Percentiles rank a stretch among this genome's conserved stretches.
Evolutionary conservation across 495 filamentous ascomycete genomes (phyloP).

Genomic region (Sporormia fimetaria): DNA sequence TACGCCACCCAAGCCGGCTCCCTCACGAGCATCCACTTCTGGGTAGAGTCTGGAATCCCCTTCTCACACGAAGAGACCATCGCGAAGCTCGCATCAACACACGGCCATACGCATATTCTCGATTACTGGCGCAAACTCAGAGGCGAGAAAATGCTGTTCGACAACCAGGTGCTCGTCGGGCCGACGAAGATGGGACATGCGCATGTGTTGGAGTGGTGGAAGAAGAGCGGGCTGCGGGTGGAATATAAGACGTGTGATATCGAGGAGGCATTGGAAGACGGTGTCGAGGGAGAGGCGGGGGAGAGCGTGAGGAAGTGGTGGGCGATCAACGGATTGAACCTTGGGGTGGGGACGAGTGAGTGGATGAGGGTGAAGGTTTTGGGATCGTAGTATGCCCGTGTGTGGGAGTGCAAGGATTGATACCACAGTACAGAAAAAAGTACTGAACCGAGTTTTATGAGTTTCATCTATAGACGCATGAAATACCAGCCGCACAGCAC

Average conservation of each 20-base stretch:
- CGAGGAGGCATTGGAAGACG: conserved; percentile 86
- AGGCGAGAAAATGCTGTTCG: conserved; percentile 74
- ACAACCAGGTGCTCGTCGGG: conserved; percentile 77
- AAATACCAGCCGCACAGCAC: no score
- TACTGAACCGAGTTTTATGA: no score
- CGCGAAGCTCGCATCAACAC: conserved; percentile 67
- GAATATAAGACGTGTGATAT: conserved; percentile 95
- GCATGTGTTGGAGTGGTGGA: conserved; percentile 87
- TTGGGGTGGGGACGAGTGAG: conserved; percentile 76
- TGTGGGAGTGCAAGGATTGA: no score
- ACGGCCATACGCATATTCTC: conserved; percentile 78
- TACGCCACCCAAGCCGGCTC: conserved; percentile 70
- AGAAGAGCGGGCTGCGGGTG: conserved; percentile 57
- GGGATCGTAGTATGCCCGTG: conserved; percentile 8
- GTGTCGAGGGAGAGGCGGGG: conserved; percentile 37
- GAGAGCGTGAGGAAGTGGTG: conserved; percentile 72
- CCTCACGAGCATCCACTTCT: conserved; percentile 63
- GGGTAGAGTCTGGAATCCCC: conserved; percentile 64
- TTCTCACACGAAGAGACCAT: conserved; percentile 64
- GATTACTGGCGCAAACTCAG: conserved; percentile 68
- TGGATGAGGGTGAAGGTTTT: conserved; percentile 76
- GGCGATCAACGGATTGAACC: conserved; percentile 77
- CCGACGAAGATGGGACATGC: conserved; percentile 79
- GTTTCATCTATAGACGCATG: no score
- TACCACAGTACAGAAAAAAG: no score